Conservation (phyloP, 2,329 filamentous ascomycete species). For the Colletotrichum filicis region DNA sequence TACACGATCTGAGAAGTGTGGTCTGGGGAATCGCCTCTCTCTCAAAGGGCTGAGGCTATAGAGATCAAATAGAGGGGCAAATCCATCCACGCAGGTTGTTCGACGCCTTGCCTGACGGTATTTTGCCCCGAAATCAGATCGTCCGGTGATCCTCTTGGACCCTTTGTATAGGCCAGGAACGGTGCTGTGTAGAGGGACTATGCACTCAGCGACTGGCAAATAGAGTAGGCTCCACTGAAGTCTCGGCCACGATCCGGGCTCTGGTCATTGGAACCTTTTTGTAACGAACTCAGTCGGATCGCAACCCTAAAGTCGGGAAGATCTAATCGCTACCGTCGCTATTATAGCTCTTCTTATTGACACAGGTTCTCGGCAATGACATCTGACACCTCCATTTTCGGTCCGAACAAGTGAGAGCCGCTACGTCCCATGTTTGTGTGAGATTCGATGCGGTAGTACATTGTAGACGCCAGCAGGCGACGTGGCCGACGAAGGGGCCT, state of each 20-base stretch:
- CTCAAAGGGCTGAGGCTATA: not conserved
- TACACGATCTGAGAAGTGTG: constrained; percentile 38
- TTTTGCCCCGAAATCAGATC: not conserved
- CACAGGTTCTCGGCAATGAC: too few relatives aligned
- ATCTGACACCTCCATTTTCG: not conserved
- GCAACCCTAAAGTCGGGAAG: too few relatives aligned
- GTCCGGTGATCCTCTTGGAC: not conserved
- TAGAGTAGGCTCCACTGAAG: not conserved
- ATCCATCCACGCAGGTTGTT: not conserved
- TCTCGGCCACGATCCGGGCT: too few relatives aligned
- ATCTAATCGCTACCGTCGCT: too few relatives aligned
- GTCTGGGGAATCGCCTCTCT: not conserved
- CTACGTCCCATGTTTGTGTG: not conserved
- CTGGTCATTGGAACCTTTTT: too few relatives aligned
- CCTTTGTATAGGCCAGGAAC: not conserved
- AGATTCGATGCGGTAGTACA: not conserved
- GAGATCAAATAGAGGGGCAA: not conserved
- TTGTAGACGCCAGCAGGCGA: not conserved
- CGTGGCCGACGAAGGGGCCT: not conserved
- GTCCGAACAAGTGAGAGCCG: not conserved
- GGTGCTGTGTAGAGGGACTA: not conserved
- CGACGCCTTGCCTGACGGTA: not conserved
- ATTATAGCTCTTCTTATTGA: too few relatives aligned
- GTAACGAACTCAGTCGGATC: too few relatives aligned
- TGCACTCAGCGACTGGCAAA: not conserved